phyloP scores from a whole-genome alignment of 2,329 filamentous ascomycete genomes.

The Botryotinia convoluta region DNA sequence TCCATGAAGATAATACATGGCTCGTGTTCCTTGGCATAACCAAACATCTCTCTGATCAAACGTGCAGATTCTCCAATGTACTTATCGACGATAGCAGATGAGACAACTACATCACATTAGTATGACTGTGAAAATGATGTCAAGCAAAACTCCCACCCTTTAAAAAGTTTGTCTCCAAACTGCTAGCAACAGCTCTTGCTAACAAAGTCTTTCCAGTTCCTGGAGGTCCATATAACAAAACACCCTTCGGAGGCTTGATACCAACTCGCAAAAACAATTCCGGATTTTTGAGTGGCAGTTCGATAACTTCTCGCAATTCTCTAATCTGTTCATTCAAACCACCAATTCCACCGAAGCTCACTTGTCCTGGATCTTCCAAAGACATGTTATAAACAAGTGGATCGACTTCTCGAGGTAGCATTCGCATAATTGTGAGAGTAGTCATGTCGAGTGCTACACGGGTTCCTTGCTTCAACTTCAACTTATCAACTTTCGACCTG shows the following conservation, averaged over 20 bases:
- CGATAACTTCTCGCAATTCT: slow-evolving; percentile 95
- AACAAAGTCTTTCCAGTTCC: slow-evolving; percentile 96
- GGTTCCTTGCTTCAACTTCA: slow-evolving; percentile 96
- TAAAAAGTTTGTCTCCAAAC: slow-evolving; percentile 95
- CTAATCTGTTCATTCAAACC: slow-evolving; percentile 97
- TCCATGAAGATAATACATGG: slow-evolving; percentile 99
- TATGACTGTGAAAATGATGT: slow-evolving; percentile 13
- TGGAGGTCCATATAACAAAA: slow-evolving; percentile 91
- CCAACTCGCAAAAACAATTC: slow-evolving; percentile 95
- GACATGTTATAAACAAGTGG: slow-evolving; percentile 99
- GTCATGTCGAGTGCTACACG: slow-evolving; percentile 99
- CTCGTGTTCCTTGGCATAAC: slow-evolving; percentile 98
- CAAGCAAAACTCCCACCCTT: slow-evolving; percentile 62
- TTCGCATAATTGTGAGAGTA: slow-evolving; percentile 98
- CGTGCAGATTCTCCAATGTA: slow-evolving; percentile 98
- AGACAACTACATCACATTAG: slow-evolving; percentile 67
- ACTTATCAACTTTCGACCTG: slow-evolving; percentile 96
- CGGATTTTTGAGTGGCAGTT: slow-evolving; percentile 96
- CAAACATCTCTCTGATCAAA: slow-evolving; percentile 98
- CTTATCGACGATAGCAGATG: slow-evolving; percentile 98
- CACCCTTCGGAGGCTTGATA: slow-evolving; percentile 98
- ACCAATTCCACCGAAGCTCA: slow-evolving; percentile 97
- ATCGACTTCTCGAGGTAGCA: slow-evolving; percentile 97
- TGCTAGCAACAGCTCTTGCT: slow-evolving; percentile 91
- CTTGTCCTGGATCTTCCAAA: slow-evolving; percentile 92